phyloP scores from a whole-genome alignment of 352 stramenopile genomes.

The Phytophthora hybrid region DNA sequence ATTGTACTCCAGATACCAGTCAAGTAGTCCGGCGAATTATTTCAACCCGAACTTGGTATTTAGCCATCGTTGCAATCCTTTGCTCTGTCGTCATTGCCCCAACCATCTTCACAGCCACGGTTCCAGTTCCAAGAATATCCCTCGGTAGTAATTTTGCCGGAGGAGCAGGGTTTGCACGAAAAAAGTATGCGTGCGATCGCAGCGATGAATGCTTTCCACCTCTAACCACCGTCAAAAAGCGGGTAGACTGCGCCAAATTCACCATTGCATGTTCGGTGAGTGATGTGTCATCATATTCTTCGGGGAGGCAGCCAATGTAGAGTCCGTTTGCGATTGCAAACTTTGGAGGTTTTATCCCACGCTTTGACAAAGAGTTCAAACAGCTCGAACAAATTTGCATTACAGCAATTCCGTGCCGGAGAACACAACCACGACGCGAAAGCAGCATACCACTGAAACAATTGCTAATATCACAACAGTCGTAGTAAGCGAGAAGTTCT shows the following conservation, averaged over 20 bases:
- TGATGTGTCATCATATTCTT: too few species aligned
- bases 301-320: too few species aligned
- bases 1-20: constrained; percentile 3
- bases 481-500: not conserved
- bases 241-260: not conserved
- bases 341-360: not conserved
- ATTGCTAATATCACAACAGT: not conserved
- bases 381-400: constrained; percentile 3
- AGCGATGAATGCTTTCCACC: not conserved
- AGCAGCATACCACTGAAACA: not conserved
- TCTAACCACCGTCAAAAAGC: not conserved
- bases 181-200: constrained; percentile 3
- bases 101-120: constrained; percentile 5
- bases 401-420: not conserved
- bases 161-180: not conserved
- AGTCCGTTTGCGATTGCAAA: constrained; percentile 2
- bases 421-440: too few species aligned
- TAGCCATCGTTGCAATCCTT: not conserved
- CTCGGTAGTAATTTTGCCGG: not conserved
- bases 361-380: not conserved
- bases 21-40: not conserved
- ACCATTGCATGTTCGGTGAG: too few species aligned
- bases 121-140: not conserved
- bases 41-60: not conserved
- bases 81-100: not conserved